Base-by-base conservation (phyloP, 768 basidiomycete species). In the Guyanaporus albipodus region DNA sequence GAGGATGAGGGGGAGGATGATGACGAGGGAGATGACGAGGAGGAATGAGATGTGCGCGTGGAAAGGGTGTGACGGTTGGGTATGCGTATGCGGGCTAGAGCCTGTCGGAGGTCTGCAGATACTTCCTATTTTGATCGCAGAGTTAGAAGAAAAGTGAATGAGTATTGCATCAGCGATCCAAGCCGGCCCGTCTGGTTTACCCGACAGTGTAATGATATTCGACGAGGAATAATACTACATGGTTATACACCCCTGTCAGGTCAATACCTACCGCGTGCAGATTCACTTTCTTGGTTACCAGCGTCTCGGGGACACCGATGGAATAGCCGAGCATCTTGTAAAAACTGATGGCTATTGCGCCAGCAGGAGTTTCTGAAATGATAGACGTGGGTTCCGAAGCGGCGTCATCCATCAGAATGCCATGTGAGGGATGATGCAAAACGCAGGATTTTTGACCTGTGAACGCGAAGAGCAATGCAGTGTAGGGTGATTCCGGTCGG, bases 251-350 rank as follows among this genome's bases (percentile, higher is more conserved):
- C n/a, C n/a, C n/a, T n/a, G n/a, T n/a, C n/a, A n/a, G n/a, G n/a
- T n/a, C n/a, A n/a, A n/a, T n/a, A n/a, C n/a, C n/a, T n/a, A n/a
- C n/a, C n/a, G n/a, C 88, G 49, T 87, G 78, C 22, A 74, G 64
- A 43, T 79, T 74, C 15, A 66, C 60, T 3, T 82, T 70, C 46
- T 78, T 72, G 6, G 85, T 89, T 2, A 87, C 74, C 9, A 87
- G 70, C 10, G 59, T 73, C 2, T 87, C 89, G 10, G 89, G 88
- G 5, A 87, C 79, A 8, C 89, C 89, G 0, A 88, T 91, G 9
- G 89, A 90, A 55, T 82, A 91, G 26, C 89, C 89, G 52, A 90
- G 87, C 85, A 91, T 90, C 56, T 92, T 92, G 68, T 92, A 92
- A 58, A 91, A 90, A 35, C 85, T 87, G 43, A 92, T 59, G 0